Base-by-base conservation (phyloP, 2,329 filamentous ascomycete species). In the Atkinsonella texensis region DNA sequence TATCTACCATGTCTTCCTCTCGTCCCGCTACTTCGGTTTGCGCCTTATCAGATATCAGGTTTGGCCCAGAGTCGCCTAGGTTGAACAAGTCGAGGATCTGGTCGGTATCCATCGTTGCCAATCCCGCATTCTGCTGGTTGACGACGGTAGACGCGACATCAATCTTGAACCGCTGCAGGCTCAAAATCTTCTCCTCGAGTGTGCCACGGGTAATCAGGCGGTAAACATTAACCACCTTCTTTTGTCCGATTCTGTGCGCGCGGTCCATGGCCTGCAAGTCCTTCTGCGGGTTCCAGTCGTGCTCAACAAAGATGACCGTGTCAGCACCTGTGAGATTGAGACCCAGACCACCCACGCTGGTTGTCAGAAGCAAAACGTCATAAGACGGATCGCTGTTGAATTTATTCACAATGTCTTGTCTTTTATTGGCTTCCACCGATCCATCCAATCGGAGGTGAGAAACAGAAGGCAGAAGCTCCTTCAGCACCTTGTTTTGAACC, bases 141-240 rank as follows among this genome's bases (percentile, higher is more conserved):
- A 98, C 94, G 6, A 98, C 93, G 0, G 94, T 98, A 49, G 87
- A 94, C 42, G 93, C 94, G 18, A 98, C 90, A 67, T 98, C 93
- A 62, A 98, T 95, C 76, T 98, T 98, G 83, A 98, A 98, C 49
- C 93, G 85, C 80, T 98, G 93, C 52, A 98, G 83, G 64, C 87
- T 95, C 62, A 98, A 74, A 63, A 98, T 98, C 80, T 98, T 98
- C 74, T 98, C 93, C 69, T 98, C 93, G 47, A 98, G 72, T 2
- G 94, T 98, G 56, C 93, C 93, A 58, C 93, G 81, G 6, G 93
- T 98, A 62, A 98, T 93, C 58, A 98, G 77, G 23, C 93, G 89
- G 69, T 98, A 98, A 15, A 98, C 93, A 63, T 98, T 98, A 59
- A 98, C 93, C 39, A 97, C 93, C 79, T 97, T 98, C 81, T 98